Percentiles rank a stretch among this genome's conserved stretches.
Conservation (phyloP, 805 yeast species). For the Pichia cabralensis region DNA sequence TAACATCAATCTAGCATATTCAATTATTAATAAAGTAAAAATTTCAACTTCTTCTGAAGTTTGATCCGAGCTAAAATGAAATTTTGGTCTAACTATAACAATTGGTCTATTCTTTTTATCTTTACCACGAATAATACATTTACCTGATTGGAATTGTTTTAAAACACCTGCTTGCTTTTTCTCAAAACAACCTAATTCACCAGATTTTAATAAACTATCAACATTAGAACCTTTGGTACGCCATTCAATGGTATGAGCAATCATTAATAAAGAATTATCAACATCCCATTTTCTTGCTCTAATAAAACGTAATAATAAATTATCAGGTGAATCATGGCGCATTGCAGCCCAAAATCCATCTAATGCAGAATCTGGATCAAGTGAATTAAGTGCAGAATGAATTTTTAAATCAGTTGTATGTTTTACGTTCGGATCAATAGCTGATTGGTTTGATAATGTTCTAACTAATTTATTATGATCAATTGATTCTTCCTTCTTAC, state of each 20-base stretch:
- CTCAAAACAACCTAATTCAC: constrained; percentile 56
- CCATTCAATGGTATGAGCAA: constrained; percentile 69
- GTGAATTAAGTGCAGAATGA: constrained; percentile 39
- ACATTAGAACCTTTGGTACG: constrained; percentile 51
- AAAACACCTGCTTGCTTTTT: constrained; percentile 36
- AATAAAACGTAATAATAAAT: constrained; percentile 60
- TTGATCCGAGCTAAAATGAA: constrained; percentile 63
- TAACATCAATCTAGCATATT: constrained; percentile 67
- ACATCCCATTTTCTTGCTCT: constrained; percentile 84
- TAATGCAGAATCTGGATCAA: constrained; percentile 43
- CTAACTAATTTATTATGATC: constrained; percentile 8
- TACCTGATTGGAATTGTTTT: constrained; percentile 51
- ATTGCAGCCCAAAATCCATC: constrained; percentile 47
- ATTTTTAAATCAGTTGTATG: constrained; percentile 28
- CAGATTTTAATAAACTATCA: constrained; percentile 53
- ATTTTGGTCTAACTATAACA: constrained; percentile 68
- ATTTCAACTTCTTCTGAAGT: constrained; percentile 61
- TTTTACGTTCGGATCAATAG: constrained; percentile 21
- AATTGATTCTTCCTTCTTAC: constrained; percentile 10
- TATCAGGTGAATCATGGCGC: constrained; percentile 77
- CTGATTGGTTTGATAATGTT: constrained; percentile 16
- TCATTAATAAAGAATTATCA: constrained; percentile 58
- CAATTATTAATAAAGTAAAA: constrained; percentile 69
- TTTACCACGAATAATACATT: constrained; percentile 64
- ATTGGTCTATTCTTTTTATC: constrained; percentile 73